phyloP scores from a whole-genome alignment of 2,329 filamentous ascomycete genomes.

The Phyllosticta citriasiana region DNA sequence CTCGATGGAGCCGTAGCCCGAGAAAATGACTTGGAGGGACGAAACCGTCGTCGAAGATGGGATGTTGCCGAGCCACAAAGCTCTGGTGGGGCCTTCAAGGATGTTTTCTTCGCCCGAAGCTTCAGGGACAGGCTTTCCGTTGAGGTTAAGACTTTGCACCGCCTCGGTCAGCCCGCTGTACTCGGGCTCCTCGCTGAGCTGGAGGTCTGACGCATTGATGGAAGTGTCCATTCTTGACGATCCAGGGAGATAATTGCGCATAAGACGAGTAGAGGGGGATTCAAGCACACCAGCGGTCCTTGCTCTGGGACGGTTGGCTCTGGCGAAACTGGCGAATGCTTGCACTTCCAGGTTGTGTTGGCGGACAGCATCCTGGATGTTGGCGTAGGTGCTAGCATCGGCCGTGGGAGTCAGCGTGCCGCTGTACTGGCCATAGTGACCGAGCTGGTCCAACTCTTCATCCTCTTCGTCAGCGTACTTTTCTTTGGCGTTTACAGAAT shows the following conservation, averaged over 20 bases:
- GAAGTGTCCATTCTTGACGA: slow-evolving; percentile 65
- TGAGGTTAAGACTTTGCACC: slow-evolving; percentile 69
- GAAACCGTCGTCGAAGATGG: slow-evolving; percentile 94
- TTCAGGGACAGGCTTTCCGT: slow-evolving; percentile 53
- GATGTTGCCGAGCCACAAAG: slow-evolving; percentile 94
- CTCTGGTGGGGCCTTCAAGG: slow-evolving; percentile 81
- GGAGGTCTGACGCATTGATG: slow-evolving; percentile 65
- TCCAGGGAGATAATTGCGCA: slow-evolving; percentile 65
- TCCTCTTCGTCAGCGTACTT: slow-evolving; percentile 89
- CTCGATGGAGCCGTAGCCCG: slow-evolving; percentile 80
- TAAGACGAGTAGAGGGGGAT: slow-evolving; percentile 54
- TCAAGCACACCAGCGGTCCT: slow-evolving; percentile 88
- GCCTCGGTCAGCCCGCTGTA: slow-evolving; percentile 74
- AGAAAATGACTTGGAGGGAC: slow-evolving; percentile 90
- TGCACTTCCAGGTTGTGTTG: slow-evolving; percentile 91
- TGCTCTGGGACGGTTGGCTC: slow-evolving; percentile 65
- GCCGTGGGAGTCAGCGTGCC: slow-evolving; percentile 50
- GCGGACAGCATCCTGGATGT: slow-evolving; percentile 63
- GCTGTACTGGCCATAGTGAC: slow-evolving; percentile 45
- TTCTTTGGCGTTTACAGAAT: slow-evolving; percentile 97
- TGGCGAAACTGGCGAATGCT: slow-evolving; percentile 66
- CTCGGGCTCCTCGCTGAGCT: slow-evolving; percentile 63
- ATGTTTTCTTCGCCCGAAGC: slow-evolving; percentile 61
- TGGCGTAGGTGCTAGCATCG: slow-evolving; percentile 42
- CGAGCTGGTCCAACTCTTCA: slow-evolving; percentile 47